These are phyloP conservation scores for Neofusicoccum parvum DNA, from an alignment of 2,329 filamentous ascomycete species.

Conservation along the genomic window DNA sequence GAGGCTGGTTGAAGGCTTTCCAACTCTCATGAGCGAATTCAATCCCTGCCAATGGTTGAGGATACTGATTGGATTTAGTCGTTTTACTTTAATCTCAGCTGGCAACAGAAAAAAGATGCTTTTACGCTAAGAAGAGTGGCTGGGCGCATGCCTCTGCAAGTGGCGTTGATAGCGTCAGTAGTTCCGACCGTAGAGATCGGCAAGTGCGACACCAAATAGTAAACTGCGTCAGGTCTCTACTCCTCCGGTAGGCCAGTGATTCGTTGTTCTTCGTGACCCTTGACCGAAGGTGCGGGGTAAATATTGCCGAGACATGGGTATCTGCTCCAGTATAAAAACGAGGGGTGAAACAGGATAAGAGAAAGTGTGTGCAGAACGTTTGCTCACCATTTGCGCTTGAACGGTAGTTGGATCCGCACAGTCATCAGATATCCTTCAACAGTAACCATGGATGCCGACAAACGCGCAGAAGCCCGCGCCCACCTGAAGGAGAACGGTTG, in stretches of 20 bases:
- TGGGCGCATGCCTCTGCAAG: too few species aligned
- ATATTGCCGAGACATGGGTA: background rate
- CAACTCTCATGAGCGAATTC: too few species aligned
- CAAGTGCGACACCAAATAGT: background rate
- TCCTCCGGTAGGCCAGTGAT: background rate
- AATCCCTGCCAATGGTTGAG: too few species aligned
- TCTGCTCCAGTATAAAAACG: background rate
- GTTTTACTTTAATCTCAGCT: too few species aligned
- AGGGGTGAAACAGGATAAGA: background rate
- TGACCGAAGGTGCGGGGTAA: background rate
- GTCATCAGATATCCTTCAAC: background rate
- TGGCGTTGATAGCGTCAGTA: too few species aligned
- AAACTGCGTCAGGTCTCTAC: background rate
- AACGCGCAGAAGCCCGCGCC: conserved; percentile 20
- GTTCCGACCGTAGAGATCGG: too few species aligned
- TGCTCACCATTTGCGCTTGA: background rate
- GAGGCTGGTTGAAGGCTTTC: too few species aligned
- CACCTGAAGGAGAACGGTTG: conserved; percentile 32
- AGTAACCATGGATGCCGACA: conserved; percentile 21
- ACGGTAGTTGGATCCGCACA: too few species aligned
- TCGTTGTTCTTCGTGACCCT: too few species aligned
- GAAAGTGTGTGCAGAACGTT: background rate
- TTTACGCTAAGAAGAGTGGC: too few species aligned
- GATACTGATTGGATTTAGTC: too few species aligned
- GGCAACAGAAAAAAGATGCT: too few species aligned